A percentile compares a stretch with the other conserved stretches of the same genome.
phyloP scores from a whole-genome alignment of 2,329 filamentous ascomycete species.

The Fusarium albosuccineum region DNA sequence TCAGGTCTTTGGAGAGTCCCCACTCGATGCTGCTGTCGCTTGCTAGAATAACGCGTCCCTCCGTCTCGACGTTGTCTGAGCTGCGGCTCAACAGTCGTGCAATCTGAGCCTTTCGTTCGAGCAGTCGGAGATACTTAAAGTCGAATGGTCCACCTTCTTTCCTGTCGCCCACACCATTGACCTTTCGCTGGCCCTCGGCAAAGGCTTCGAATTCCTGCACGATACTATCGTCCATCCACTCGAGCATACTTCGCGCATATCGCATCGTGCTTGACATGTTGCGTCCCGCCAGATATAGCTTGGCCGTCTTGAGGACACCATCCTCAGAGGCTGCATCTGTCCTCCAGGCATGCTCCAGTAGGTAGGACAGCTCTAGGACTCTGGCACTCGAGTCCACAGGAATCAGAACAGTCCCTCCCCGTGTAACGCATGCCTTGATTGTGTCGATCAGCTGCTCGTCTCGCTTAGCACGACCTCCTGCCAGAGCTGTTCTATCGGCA shows the following conservation, averaged over 20 bases:
- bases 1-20: slow-evolving; percentile 89
- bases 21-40: slow-evolving; percentile 92
- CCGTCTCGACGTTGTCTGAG: slow-evolving; percentile 56
- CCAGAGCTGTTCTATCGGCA: slow-evolving; percentile 76
- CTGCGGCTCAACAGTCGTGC: slow-evolving; percentile 72
- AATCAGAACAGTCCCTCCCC: slow-evolving; percentile 91
- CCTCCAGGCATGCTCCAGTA: slow-evolving; percentile 93
- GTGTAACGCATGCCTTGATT: slow-evolving; percentile 81
- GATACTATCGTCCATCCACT: slow-evolving; percentile 99
- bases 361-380: slow-evolving; percentile 89
- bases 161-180: slow-evolving; percentile 62
- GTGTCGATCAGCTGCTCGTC: slow-evolving; percentile 89
- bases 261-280: slow-evolving; percentile 91
- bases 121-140: slow-evolving; percentile 84
- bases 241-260: slow-evolving; percentile 93
- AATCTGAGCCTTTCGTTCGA: slow-evolving; percentile 86
- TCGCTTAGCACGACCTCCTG: slow-evolving; percentile 81
- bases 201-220: slow-evolving; percentile 89
- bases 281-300: slow-evolving; percentile 85
- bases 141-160: slow-evolving; percentile 83
- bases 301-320: slow-evolving; percentile 65
- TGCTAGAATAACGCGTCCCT: slow-evolving; percentile 84
- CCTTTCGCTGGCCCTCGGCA: slow-evolving; percentile 64
- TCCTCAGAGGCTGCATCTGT: slow-evolving; percentile 68
- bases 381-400: slow-evolving; percentile 96